These are phyloP conservation scores for Cucurbita moschata DNA, from an alignment of 306 rosid species.

Conservation along the genomic window DNA sequence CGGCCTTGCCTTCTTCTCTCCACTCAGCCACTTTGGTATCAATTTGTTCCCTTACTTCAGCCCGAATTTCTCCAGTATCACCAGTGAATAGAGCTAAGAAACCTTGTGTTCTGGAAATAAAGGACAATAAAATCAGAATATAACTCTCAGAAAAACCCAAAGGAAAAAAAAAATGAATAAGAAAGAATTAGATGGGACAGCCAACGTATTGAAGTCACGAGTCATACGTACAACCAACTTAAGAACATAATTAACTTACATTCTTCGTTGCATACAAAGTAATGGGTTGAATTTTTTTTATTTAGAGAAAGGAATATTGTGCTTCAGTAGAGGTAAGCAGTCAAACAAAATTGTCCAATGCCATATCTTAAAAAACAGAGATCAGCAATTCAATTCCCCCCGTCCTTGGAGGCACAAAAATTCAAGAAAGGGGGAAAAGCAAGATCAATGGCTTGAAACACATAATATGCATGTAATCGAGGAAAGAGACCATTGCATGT, in stretches of 20 bases:
- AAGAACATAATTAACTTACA: not conserved
- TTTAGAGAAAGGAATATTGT: not conserved
- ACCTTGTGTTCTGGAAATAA: constrained; percentile 72
- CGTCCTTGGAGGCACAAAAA: not conserved
- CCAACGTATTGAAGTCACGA: not conserved
- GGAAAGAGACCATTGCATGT: not conserved
- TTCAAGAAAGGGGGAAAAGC: not conserved
- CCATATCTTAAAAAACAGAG: not conserved
- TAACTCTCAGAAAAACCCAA: not conserved
- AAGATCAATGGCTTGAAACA: not conserved
- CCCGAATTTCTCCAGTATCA: constrained; percentile 93
- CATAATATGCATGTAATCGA: not conserved
- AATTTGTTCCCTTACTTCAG: constrained; percentile 96
- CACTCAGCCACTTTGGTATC: constrained; percentile 99
- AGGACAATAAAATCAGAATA: constrained; percentile 10
- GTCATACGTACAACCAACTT: not conserved
- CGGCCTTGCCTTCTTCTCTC: constrained; percentile 99
- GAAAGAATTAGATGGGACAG: not conserved
- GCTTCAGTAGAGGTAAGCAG: not conserved
- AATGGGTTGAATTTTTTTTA: not conserved
- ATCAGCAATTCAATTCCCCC: not conserved
- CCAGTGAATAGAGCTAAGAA: constrained; percentile 94
- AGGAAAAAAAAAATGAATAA: not conserved
- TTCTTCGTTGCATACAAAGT: not conserved
- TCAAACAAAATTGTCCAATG: not conserved